A percentile compares a stretch with the other conserved stretches of the same genome.
Conservation (phyloP, 2,329 filamentous ascomycete species). For the Aureobasidium sp. region DNA sequence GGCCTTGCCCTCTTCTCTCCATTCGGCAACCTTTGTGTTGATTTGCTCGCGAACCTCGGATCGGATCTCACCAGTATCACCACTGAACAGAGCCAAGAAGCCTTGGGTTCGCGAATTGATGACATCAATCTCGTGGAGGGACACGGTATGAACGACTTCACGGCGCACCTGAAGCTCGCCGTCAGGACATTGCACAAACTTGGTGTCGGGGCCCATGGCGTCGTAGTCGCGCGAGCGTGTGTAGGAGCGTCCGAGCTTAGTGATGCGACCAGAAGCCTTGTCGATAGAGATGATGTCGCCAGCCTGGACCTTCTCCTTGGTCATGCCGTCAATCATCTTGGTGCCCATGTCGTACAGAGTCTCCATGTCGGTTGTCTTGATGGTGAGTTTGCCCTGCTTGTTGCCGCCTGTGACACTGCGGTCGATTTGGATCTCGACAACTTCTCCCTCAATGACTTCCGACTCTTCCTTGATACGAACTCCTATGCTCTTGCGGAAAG, state of each 20-base stretch:
- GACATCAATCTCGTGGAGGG: slow-evolving; percentile 95
- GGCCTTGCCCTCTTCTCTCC: slow-evolving; percentile 98
- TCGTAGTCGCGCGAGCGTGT: slow-evolving; percentile 96
- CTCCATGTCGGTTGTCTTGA: slow-evolving; percentile 99
- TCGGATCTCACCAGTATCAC: slow-evolving; percentile 94
- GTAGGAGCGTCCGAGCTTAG: slow-evolving; percentile 90
- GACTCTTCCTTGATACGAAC: slow-evolving; percentile 98
- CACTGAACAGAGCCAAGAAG: slow-evolving; percentile 93
- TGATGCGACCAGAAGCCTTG: slow-evolving; percentile 97
- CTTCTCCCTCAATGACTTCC: slow-evolving; percentile 98
- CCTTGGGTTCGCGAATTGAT: slow-evolving; percentile 99
- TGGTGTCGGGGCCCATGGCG: slow-evolving; percentile 96
- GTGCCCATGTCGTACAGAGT: slow-evolving; percentile 99
- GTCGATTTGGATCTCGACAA: slow-evolving; percentile 98
- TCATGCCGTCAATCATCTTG: slow-evolving; percentile 99
- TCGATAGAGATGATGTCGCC: slow-evolving; percentile 98
- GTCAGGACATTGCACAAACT: slow-evolving; percentile 95
- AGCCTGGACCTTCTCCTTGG: slow-evolving; percentile 97
- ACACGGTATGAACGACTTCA: slow-evolving; percentile 94
- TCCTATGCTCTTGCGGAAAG: slow-evolving; percentile 97
- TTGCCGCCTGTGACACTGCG: slow-evolving; percentile 91
- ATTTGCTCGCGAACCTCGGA: slow-evolving; percentile 98
- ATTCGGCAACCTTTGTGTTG: slow-evolving; percentile 97
- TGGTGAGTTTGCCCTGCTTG: slow-evolving; percentile 97
- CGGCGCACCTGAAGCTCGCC: slow-evolving; percentile 96